Percentiles rank a stretch among this genome's conserved stretches.
These are phyloP conservation scores for Globisporangium ultimum DNA, from an alignment of 352 stramenopile genomes.

Conservation along the genomic window DNA sequence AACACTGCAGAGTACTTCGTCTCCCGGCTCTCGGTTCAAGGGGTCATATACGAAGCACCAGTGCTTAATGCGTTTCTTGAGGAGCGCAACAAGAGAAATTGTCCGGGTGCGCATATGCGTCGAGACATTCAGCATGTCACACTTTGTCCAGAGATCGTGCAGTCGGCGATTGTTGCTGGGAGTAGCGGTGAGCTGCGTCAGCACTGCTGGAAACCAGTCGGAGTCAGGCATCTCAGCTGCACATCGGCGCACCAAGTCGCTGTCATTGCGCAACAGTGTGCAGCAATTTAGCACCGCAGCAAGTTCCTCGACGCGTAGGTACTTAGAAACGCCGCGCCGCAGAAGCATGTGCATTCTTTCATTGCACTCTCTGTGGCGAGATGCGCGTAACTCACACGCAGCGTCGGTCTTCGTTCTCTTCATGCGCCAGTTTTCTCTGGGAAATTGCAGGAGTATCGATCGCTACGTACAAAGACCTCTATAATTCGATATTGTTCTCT, in stretches of 20 bases:
- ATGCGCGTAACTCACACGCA: not conserved
- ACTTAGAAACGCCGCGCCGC: not conserved
- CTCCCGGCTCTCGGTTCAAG: not conserved
- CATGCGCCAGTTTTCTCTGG: too few species aligned
- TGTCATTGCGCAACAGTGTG: slow-evolving; percentile 3
- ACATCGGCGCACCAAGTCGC: not conserved
- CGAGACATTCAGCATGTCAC: not conserved
- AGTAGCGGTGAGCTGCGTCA: slow-evolving; percentile 2
- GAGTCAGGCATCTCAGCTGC: not conserved
- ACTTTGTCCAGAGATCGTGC: not conserved
- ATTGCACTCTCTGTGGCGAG: too few species aligned
- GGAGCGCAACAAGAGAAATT: slow-evolving; percentile 11
- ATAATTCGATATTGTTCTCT: too few species aligned
- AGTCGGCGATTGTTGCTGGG: slow-evolving; percentile 4
- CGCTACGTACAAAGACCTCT: too few species aligned
- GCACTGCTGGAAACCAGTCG: slow-evolving; percentile 7
- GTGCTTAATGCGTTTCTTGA: slow-evolving; percentile 17
- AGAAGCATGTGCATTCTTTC: not conserved
- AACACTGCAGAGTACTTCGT: slow-evolving; percentile 4
- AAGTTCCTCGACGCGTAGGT: slow-evolving; percentile 8
- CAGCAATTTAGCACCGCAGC: not conserved
- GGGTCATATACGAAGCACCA: slow-evolving; percentile 22
- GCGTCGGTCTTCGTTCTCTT: not conserved
- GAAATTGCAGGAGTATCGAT: too few species aligned
- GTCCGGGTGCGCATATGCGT: too few species aligned